phyloP scores from a whole-genome alignment of 495 filamentous ascomycete genomes.

The Aspergillus baeticus region DNA sequence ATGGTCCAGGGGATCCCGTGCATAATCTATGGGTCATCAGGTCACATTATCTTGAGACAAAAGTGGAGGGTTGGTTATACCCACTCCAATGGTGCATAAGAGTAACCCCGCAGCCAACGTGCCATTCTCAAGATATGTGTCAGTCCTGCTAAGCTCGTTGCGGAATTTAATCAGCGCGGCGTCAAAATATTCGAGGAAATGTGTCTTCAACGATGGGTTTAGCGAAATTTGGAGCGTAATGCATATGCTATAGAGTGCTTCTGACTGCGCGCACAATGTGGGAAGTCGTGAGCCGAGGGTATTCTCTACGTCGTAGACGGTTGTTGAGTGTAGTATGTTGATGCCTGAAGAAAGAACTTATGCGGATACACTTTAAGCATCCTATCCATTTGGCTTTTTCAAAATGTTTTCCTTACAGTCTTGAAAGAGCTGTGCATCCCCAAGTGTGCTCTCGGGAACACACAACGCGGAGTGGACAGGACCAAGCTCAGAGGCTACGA shows the following conservation, averaged over 20 bases:
- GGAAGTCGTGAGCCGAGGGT: slow-evolving; percentile 27
- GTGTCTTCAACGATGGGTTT: slow-evolving; percentile 5
- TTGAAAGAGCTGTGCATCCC: slow-evolving; percentile 28
- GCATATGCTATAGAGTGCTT: slow-evolving; percentile 32
- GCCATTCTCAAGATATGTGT: slow-evolving; percentile 26
- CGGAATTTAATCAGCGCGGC: slow-evolving; percentile 29
- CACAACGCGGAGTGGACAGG: neutral
- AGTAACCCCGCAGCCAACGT: slow-evolving; percentile 36
- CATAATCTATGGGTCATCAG: slow-evolving; percentile 35
- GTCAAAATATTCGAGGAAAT: slow-evolving; percentile 36
- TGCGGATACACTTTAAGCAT: neutral
- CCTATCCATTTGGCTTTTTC: neutral
- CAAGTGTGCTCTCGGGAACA: neutral
- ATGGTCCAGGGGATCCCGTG: slow-evolving; percentile 38
- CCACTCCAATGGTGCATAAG: slow-evolving; percentile 37
- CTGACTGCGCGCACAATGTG: slow-evolving; percentile 27
- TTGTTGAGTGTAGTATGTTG: slow-evolving; percentile 34
- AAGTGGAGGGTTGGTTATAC: too few relatives aligned
- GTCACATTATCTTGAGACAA: too few relatives aligned
- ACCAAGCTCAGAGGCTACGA: neutral
- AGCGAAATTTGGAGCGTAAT: slow-evolving; percentile 34
- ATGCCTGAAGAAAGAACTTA: slow-evolving; percentile 33
- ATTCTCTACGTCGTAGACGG: slow-evolving; percentile 18
- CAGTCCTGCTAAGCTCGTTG: slow-evolving; percentile 27
- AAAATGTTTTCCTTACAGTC: slow-evolving; percentile 23